Base-by-base conservation (phyloP, 1,284 basidiomycete genomes). In the Ceratobasidium sp. region DNA sequence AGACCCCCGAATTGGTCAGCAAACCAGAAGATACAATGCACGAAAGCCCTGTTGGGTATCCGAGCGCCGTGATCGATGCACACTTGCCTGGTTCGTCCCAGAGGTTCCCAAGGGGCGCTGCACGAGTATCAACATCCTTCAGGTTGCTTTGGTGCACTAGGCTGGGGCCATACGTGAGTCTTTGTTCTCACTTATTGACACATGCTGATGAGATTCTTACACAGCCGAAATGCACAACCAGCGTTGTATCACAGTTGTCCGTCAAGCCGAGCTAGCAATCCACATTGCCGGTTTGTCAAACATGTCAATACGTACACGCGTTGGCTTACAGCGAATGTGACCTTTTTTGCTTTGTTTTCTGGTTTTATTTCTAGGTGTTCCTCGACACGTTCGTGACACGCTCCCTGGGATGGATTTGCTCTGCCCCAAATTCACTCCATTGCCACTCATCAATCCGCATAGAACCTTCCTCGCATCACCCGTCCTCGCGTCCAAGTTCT, bases 401-500 rank as follows among this genome's bases (percentile, higher is more conserved):
- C 30, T 64, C 14, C 60, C 60, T 16, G 30, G 12, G 2, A 64
- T 64, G 60, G 60, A 64, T 21, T 64, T 43, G 60, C 30, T 64
- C 32, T 43, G 60, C 4, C 45, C 43, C 36, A 45, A 64, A 28
- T 64, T 64, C 36, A 64, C 60, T 8, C 60, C 60, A 4, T 64
- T 30, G n/a, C 93, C 93, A 0, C 85, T 96, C 23, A 85, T 94
- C 45, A 97, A 95, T 78, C 93, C 94, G 1, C 86, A 94, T 21
- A 87, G 94, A 46, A 89, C 94, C 1, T 97, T 97, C 81, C 84
- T 97, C 9, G 94, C 94, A 0, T 89, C 93, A 0, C 83, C 97
- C 41, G 94, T 97, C 74, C 84, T 94, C 53, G 94, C 95, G 0
- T 91, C 92, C 34, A 97, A 97, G 79, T 97, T 96, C 80, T 88